Evolutionary conservation across 2,329 filamentous ascomycete genomes (phyloP).

Genomic region (Ilyonectria sp.): DNA sequence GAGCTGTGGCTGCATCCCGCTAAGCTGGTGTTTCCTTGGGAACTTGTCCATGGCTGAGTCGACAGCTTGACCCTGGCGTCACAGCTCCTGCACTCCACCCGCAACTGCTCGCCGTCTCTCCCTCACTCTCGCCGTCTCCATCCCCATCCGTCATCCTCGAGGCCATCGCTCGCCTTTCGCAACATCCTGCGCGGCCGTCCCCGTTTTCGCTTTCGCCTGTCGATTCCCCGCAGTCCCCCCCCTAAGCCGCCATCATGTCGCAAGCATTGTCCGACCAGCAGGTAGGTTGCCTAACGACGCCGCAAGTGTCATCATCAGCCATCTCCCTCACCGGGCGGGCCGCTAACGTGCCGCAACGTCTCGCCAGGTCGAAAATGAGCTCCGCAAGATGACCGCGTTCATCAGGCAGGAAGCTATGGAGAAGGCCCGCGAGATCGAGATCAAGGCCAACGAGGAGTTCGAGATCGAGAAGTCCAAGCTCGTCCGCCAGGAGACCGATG

Average conservation of each 20-base stretch:
- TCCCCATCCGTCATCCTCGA: slow-evolving; percentile 39
- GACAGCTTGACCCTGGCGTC: slow-evolving; percentile 46
- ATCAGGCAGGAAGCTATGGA: slow-evolving; percentile 98
- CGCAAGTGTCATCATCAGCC: slow-evolving; percentile 36
- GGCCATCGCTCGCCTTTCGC: slow-evolving; percentile 41
- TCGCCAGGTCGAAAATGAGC: slow-evolving; percentile 91
- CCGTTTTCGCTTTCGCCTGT: slow-evolving; percentile 14
- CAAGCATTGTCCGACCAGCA: slow-evolving; percentile 98
- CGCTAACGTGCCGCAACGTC: slow-evolving; percentile 35
- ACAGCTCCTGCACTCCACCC: slow-evolving; percentile 48
- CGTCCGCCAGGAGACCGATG: slow-evolving; percentile 92
- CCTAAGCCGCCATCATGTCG: slow-evolving; percentile 78
- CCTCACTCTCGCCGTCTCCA: slow-evolving; percentile 29
- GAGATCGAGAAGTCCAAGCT: slow-evolving; percentile 99
- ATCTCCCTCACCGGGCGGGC: slow-evolving; percentile 14
- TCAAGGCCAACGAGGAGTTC: slow-evolving; percentile 99
- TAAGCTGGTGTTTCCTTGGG: slow-evolving; percentile 24
- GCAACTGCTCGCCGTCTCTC: slow-evolving; percentile 33
- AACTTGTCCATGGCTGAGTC: slow-evolving; percentile 26
- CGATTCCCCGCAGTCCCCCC: slow-evolving; percentile 29
- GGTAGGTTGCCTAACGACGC: slow-evolving; percentile 66
- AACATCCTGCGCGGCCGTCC: slow-evolving; percentile 19
- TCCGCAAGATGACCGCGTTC: slow-evolving; percentile 99
- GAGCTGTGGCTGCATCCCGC: slow-evolving; percentile 41
- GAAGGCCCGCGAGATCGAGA: slow-evolving; percentile 96